These are phyloP conservation scores for Dysphania ambrosioides DNA, from an alignment of 148 eudicot species.

Conservation along the genomic window DNA sequence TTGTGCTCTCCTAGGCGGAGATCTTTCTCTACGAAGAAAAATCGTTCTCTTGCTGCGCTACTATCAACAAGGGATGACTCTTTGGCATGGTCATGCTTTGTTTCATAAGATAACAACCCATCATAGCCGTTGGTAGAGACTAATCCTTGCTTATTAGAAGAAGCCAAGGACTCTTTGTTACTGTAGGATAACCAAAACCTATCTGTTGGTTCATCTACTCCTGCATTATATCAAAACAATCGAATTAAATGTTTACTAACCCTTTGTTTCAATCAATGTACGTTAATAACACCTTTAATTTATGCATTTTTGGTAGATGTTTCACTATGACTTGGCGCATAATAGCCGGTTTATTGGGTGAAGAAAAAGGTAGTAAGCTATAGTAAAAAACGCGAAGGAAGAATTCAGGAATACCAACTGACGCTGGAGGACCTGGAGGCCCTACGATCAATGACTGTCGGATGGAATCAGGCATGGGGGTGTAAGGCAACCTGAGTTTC, in stretches of 20 bases:
- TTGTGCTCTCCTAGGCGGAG: constrained; percentile 8
- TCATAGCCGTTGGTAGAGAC: not conserved
- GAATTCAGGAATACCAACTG: not conserved
- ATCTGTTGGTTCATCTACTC: not conserved
- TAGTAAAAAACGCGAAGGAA: too few relatives aligned
- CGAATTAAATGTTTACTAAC: too few relatives aligned
- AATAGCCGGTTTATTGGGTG: too few relatives aligned
- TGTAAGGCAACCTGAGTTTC: constrained; percentile 33
- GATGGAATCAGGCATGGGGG: constrained; percentile 36
- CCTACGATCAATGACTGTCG: constrained; percentile 20
- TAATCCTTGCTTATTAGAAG: not conserved
- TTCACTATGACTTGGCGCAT: too few relatives aligned
- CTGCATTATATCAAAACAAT: too few relatives aligned
- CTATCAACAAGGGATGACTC: not conserved
- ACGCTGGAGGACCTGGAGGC: not conserved
- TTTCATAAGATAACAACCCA: not conserved
- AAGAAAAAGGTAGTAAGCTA: too few relatives aligned
- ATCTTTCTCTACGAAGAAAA: constrained; percentile 23
- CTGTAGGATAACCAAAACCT: constrained; percentile 8
- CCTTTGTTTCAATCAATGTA: too few relatives aligned
- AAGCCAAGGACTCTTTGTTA: not conserved
- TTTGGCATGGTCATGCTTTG: not conserved
- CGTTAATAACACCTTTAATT: too few relatives aligned
- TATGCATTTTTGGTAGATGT: too few relatives aligned
- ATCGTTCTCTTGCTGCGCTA: not conserved